Percentiles rank a stretch among this genome's conserved stretches.
phyloP scores from a whole-genome alignment of 2,329 filamentous ascomycete species.

The Domatiomyces catenatus region DNA sequence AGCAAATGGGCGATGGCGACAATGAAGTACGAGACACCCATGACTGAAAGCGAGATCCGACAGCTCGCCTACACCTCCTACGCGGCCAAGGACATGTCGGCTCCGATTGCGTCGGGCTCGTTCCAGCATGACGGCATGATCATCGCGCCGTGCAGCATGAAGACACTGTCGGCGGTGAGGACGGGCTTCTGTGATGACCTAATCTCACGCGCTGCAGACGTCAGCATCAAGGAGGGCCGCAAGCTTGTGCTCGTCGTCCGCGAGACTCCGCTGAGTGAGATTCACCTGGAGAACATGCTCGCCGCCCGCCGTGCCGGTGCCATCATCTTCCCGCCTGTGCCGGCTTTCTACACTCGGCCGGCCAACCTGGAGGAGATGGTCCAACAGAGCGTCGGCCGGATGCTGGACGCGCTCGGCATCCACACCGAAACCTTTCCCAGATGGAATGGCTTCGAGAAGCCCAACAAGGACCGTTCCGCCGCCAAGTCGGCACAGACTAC shows the following conservation, averaged over 20 bases:
- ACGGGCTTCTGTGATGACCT: conserved; percentile 28
- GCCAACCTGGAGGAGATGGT: conserved; percentile 27
- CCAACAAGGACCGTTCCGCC: neutral
- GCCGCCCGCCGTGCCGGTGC: conserved; percentile 19
- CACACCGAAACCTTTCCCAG: conserved; percentile 28
- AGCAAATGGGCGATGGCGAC: conserved; percentile 21
- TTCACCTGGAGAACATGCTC: conserved; percentile 10
- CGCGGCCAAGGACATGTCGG: conserved; percentile 17
- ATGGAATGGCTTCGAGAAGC: conserved; percentile 20
- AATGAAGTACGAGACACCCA: conserved; percentile 12
- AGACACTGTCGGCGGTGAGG: conserved; percentile 28
- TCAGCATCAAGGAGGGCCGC: conserved; percentile 28
- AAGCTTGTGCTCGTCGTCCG: conserved; percentile 23
- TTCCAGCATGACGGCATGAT: conserved; percentile 28
- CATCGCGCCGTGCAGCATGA: conserved; percentile 31
- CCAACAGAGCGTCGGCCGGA: conserved; percentile 32
- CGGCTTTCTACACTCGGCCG: conserved; percentile 31
- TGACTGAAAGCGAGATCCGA: conserved; percentile 3
- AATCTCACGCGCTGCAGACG: conserved; percentile 28
- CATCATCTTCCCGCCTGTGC: conserved; percentile 32
- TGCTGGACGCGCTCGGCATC: conserved; percentile 32
- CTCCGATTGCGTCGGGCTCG: conserved; percentile 15
- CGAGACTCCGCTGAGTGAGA: conserved; percentile 24
- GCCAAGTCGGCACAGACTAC: no score
- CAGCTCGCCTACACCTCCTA: conserved; percentile 10